Conservation (phyloP, 139 green algal genomes). For the Volvox africanus region DNA sequence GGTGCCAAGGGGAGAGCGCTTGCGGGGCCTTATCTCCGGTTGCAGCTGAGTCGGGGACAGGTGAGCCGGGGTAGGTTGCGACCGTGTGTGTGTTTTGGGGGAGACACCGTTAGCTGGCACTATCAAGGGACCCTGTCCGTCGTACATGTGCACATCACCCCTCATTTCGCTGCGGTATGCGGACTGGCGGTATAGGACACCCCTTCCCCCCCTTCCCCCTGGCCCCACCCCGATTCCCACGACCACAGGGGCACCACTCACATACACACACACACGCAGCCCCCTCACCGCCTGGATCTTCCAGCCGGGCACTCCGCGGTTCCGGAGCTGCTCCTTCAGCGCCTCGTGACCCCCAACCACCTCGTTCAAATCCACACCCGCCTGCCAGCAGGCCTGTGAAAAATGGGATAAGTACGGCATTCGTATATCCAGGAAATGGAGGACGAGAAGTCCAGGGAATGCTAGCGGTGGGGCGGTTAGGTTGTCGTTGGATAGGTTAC, state of each 20-base stretch:
- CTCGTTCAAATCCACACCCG: constrained; percentile 81
- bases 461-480: too few relatives aligned
- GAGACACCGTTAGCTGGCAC: too few relatives aligned
- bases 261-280: not conserved
- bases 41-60: constrained; percentile 44
- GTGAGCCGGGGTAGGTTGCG: not conserved
- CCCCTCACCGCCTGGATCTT: constrained; percentile 62
- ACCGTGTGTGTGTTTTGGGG: too few relatives aligned
- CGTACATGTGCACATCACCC: too few relatives aligned
- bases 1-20: constrained; percentile 70
- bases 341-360: constrained; percentile 60
- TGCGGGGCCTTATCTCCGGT: constrained; percentile 75
- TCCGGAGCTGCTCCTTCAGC: constrained; percentile 54
- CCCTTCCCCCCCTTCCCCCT: not conserved
- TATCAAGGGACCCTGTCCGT: too few relatives aligned
- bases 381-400: constrained; percentile 57
- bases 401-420: not conserved
- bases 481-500: too few relatives aligned
- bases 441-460: too few relatives aligned
- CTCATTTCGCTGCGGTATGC: too few relatives aligned
- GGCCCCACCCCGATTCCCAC: not conserved
- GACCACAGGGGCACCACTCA: not conserved
- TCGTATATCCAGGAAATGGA: not conserved
- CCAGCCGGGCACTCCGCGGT: constrained; percentile 59
- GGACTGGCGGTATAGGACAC: too few relatives aligned